These are phyloP conservation scores for Pachysandra terminalis DNA, from an alignment of 164 flowering plant genomes.

Conservation along the genomic window DNA sequence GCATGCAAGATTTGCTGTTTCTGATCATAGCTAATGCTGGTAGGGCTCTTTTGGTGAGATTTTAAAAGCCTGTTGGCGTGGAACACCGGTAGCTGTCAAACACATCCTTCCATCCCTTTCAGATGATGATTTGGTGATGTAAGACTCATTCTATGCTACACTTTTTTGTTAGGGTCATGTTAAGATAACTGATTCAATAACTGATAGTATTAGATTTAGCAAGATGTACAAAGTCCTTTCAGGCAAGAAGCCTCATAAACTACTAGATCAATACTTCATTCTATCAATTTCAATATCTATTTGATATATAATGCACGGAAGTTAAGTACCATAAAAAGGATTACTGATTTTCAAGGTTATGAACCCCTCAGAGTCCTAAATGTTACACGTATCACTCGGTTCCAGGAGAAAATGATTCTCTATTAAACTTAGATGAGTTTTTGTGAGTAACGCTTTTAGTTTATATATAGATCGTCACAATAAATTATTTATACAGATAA, in stretches of 20 bases:
- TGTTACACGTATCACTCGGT: too few relatives aligned
- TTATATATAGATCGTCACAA: background rate
- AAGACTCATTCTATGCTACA: conserved; percentile 28
- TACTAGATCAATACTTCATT: too few relatives aligned
- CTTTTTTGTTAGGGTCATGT: background rate
- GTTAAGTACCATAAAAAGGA: too few relatives aligned
- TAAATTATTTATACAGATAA: background rate
- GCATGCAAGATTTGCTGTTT: conserved; percentile 7
- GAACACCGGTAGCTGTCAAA: conserved; percentile 98
- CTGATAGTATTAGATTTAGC: background rate
- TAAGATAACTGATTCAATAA: background rate
- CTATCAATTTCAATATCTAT: too few relatives aligned
- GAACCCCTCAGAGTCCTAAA: too few relatives aligned
- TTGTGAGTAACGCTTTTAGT: background rate
- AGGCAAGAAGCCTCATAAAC: background rate
- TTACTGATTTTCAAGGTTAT: too few relatives aligned
- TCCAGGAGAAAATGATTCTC: background rate
- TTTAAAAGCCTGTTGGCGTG: conserved; percentile 91
- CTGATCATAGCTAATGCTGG: conserved; percentile 16
- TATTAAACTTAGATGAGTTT: background rate
- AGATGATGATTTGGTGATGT: conserved; percentile 96
- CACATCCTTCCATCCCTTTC: conserved; percentile 98
- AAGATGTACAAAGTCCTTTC: background rate
- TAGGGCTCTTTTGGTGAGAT: conserved; percentile 99
- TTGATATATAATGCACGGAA: too few relatives aligned